These are phyloP conservation scores for Carex littledalei DNA, from an alignment of 176 grass and related monocot species.

Conservation along the genomic window DNA sequence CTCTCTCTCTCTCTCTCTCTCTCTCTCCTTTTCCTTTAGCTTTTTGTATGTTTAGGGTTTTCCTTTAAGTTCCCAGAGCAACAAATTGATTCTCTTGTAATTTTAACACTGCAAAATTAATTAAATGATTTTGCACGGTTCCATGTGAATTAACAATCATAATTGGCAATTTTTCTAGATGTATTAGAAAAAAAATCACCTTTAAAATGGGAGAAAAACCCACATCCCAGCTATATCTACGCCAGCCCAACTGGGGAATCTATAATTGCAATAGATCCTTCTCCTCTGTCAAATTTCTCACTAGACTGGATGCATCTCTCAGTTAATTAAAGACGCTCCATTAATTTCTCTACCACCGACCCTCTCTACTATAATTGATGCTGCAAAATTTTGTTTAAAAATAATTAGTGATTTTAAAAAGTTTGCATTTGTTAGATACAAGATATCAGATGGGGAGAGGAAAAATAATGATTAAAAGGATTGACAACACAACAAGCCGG, in stretches of 20 bases:
- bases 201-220: background rate
- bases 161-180: background rate
- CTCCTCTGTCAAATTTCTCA: background rate
- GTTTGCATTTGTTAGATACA: background rate
- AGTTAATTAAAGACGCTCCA: background rate
- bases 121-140: background rate
- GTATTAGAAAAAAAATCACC: background rate
- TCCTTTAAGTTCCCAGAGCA: background rate
- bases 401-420: background rate
- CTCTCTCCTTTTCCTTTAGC: background rate
- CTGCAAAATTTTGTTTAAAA: no score
- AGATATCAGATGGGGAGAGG: conserved; percentile 16
- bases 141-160: no score
- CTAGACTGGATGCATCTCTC: background rate
- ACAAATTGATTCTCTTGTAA: background rate
- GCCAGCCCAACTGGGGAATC: background rate
- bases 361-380: background rate
- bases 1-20: background rate
- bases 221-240: background rate
- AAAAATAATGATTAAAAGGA: conserved; percentile 2
- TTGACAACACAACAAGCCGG: conserved; percentile 19
- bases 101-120: background rate
- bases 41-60: background rate
- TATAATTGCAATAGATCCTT: background rate
- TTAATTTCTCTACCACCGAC: background rate